A percentile compares a stretch with the other conserved stretches of the same genome.
Conservation (phyloP, 257 asterid genomes). For the Scutellaria barbata region DNA sequence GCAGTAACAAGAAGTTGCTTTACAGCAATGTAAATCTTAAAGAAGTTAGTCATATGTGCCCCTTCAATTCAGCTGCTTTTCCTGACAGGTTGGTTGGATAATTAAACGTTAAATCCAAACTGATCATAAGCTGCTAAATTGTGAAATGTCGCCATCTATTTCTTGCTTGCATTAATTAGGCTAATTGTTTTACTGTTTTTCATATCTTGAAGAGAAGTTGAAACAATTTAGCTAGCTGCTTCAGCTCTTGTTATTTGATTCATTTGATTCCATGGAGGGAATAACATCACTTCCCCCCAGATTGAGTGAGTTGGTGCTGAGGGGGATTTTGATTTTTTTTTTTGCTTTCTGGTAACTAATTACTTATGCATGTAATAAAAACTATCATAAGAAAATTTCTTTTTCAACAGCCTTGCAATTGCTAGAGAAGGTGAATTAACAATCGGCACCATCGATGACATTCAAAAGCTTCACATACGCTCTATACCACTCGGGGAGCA, state of each 20-base stretch:
- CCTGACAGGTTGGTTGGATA: conserved; percentile 78
- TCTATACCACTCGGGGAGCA: conserved; percentile 97
- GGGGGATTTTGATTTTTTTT: conserved; percentile 17
- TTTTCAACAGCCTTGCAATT: conserved; percentile 80
- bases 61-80: conserved; percentile 97
- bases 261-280: too few species aligned
- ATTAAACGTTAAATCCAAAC: conserved; percentile 4
- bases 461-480: conserved; percentile 98
- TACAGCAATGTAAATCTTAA: conserved; percentile 95
- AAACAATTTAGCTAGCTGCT: too few species aligned
- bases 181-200: too few species aligned
- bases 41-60: conserved; percentile 98
- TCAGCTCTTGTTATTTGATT: too few species aligned
- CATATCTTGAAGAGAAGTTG: too few species aligned
- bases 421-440: conserved; percentile 97
- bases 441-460: conserved; percentile 96
- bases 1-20: conserved; percentile 96
- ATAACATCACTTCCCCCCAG: too few species aligned
- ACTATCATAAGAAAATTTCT: too few species aligned
- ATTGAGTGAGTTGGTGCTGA: neutral
- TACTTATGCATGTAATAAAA: too few species aligned
- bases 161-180: too few species aligned
- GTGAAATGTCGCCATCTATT: neutral
- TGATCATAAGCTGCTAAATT: conserved; percentile 15
- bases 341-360: conserved; percentile 22